Evolutionary conservation across 2,329 filamentous ascomycete genomes (phyloP).

Genomic region (Neopestalotiopsis sp.): DNA sequence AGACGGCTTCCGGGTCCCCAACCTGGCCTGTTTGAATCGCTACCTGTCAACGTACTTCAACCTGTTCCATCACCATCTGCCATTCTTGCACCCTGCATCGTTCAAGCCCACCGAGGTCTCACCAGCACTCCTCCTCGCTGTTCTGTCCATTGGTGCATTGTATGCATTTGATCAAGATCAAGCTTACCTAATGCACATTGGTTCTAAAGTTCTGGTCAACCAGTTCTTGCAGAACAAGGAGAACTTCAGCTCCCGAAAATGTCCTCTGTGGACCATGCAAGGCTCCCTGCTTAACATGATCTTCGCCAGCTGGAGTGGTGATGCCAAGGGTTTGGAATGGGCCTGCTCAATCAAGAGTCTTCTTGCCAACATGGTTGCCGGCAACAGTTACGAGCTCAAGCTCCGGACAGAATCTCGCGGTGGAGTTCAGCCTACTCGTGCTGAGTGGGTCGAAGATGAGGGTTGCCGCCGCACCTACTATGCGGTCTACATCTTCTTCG

Average conservation of each 20-base stretch:
- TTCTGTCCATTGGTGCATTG: conserved; percentile 92
- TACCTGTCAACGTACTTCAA: conserved; percentile 97
- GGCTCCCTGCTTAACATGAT: conserved; percentile 97
- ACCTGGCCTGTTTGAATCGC: conserved; percentile 80
- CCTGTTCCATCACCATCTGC: conserved; percentile 94
- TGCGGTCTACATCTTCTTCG: conserved; percentile 98
- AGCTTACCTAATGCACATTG: conserved; percentile 96
- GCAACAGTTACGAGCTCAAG: conserved; percentile 95
- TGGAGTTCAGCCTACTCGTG: conserved; percentile 74
- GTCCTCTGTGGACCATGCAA: conserved; percentile 98
- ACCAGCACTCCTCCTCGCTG: conserved; percentile 83
- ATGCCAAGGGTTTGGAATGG: conserved; percentile 97
- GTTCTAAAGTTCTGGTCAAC: conserved; percentile 95
- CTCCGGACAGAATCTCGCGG: conserved; percentile 88
- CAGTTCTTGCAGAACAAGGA: conserved; percentile 98
- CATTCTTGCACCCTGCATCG: conserved; percentile 91
- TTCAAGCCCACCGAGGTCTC: conserved; percentile 83
- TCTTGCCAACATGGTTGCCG: conserved; percentile 97
- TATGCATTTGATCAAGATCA: conserved; percentile 98
- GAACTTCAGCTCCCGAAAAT: conserved; percentile 97
- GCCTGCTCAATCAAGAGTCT: conserved; percentile 98
- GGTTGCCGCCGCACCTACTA: conserved; percentile 97
- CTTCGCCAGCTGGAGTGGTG: conserved; percentile 98
- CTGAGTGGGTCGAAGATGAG: conserved; percentile 97
- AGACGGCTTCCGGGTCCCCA: conserved; percentile 88